Conservation (phyloP, 2,329 filamentous ascomycete genomes). For the Dactylellina sp. region DNA sequence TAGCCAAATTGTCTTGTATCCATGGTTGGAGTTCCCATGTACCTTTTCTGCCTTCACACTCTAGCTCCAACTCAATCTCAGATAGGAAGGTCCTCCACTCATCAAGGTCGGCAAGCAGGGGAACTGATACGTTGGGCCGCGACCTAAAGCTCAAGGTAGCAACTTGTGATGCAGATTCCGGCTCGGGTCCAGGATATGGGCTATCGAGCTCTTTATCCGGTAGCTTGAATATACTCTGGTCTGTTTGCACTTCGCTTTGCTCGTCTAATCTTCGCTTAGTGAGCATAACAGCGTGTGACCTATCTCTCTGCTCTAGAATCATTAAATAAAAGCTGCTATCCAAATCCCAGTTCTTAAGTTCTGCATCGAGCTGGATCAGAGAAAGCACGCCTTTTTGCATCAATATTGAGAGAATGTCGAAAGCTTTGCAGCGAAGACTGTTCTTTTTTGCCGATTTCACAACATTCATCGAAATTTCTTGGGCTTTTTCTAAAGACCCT, state of each 20-base stretch:
- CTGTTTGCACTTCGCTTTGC: conserved; percentile 56
- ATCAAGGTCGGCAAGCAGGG: conserved; percentile 57
- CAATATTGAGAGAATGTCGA: conserved; percentile 55
- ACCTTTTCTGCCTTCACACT: conserved; percentile 57
- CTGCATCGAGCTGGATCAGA: conserved; percentile 44
- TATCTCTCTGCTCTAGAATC: conserved; percentile 53
- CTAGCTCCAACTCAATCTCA: conserved; percentile 57
- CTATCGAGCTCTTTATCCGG: conserved; percentile 53
- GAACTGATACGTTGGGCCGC: conserved; percentile 56
- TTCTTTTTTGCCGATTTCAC: conserved; percentile 51
- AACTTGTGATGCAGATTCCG: conserved; percentile 53
- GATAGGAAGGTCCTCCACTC: conserved; percentile 57
- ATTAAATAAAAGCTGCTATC: conserved; percentile 56
- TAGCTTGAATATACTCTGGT: conserved; percentile 57
- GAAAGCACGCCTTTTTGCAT: conserved; percentile 55
- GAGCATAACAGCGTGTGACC: conserved; percentile 51
- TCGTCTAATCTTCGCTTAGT: conserved; percentile 54
- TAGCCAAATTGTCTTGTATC: conserved; percentile 53
- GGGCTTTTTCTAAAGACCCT: conserved; percentile 46
- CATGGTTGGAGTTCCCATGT: conserved; percentile 51
- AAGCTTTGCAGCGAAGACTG: conserved; percentile 55
- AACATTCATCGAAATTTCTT: conserved; percentile 55
- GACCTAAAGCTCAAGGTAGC: conserved; percentile 58
- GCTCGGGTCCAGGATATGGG: conserved; percentile 50
- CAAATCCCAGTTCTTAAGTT: conserved; percentile 52